Evolutionary conservation across 129 eudicot genomes (phyloP).

Genomic region (Lactuca saligna): DNA sequence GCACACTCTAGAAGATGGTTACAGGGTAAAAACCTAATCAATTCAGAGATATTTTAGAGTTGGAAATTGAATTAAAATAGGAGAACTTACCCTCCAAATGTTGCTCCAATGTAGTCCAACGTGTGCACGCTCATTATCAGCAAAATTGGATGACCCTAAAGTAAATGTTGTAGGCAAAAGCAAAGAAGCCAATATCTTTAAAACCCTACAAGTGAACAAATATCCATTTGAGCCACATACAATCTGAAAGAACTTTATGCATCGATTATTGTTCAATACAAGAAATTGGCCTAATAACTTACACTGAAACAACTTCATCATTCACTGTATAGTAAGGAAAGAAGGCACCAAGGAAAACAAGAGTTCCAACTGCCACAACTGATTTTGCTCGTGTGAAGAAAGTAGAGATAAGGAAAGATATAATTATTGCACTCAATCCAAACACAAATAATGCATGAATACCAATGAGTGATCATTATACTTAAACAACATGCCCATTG

Average conservation of each 20-base stretch:
- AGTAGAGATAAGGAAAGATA: slow-evolving; percentile 71
- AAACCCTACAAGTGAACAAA: slow-evolving; percentile 49
- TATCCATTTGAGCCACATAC: slow-evolving; percentile 15
- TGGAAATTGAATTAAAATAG: too few relatives aligned
- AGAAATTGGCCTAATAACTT: slow-evolving; percentile 22
- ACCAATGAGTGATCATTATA: slow-evolving; percentile 93
- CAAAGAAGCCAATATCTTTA: slow-evolving; percentile 81
- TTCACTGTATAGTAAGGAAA: slow-evolving; percentile 90
- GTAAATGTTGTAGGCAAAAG: slow-evolving; percentile 99
- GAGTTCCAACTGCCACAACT: too few relatives aligned
- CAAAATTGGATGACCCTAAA: slow-evolving; percentile 91
- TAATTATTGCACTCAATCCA: slow-evolving; percentile 88
- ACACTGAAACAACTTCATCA: slow-evolving; percentile 81
- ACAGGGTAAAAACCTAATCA: too few relatives aligned
- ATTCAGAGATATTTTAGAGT: too few relatives aligned
- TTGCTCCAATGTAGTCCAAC: slow-evolving; percentile 99
- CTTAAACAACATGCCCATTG: slow-evolving; percentile 82
- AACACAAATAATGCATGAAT: slow-evolving; percentile 84
- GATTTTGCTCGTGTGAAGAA: too few relatives aligned
- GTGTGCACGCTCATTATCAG: slow-evolving; percentile 97
- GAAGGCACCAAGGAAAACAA: slow-evolving; percentile 75
- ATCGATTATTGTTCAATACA: background rate
- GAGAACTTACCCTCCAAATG: background rate
- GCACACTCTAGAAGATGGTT: slow-evolving; percentile 90
- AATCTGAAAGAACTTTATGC: background rate